Conservation (phyloP, 768 basidiomycete species). For the Boletus sensibilis region DNA sequence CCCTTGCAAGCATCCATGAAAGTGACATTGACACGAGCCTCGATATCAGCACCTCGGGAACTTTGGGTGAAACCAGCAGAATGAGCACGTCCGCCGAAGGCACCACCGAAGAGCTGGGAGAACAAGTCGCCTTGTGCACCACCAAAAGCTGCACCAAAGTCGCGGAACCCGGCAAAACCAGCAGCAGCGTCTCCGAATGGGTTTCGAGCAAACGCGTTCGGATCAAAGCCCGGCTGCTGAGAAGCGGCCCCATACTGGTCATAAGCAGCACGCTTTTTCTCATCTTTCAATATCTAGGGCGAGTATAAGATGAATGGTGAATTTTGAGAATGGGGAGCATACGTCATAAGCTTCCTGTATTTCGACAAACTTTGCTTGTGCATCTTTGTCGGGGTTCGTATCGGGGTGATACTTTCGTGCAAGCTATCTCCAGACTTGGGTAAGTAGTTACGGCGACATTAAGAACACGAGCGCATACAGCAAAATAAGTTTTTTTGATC, state of each 20-base stretch:
- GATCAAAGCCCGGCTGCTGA: slow-evolving; percentile 92
- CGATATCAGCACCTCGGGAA: slow-evolving; percentile 76
- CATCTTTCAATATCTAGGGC: slow-evolving; percentile 84
- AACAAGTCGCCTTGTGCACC: slow-evolving; percentile 67
- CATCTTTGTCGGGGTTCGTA: slow-evolving; percentile 88
- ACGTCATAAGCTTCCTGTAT: slow-evolving; percentile 98
- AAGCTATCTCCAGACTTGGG: slow-evolving; percentile 54
- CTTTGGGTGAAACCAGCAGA: slow-evolving; percentile 43
- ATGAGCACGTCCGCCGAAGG: slow-evolving; percentile 50
- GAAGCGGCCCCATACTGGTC: slow-evolving; percentile 93
- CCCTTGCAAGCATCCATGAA: slow-evolving; percentile 98
- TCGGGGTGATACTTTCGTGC: slow-evolving; percentile 99
- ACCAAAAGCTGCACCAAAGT: slow-evolving; percentile 63
- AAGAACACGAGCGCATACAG: slow-evolving; percentile 51
- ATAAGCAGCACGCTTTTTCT: slow-evolving; percentile 86
- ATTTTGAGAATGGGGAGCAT: slow-evolving; percentile 29
- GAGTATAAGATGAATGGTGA: slow-evolving; percentile 18
- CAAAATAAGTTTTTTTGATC: slow-evolving; percentile 97
- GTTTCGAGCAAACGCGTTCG: slow-evolving; percentile 69
- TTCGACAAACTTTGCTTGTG: slow-evolving; percentile 92
- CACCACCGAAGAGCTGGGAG: slow-evolving; percentile 77
- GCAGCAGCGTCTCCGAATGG: slow-evolving; percentile 49
- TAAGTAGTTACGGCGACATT: slow-evolving; percentile 13
- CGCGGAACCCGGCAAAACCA: slow-evolving; percentile 73
- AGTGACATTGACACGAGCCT: slow-evolving; percentile 67